Evolutionary conservation across 208 protist genomes (phyloP).

Genomic region (Trypanosomatidae sp.): DNA sequence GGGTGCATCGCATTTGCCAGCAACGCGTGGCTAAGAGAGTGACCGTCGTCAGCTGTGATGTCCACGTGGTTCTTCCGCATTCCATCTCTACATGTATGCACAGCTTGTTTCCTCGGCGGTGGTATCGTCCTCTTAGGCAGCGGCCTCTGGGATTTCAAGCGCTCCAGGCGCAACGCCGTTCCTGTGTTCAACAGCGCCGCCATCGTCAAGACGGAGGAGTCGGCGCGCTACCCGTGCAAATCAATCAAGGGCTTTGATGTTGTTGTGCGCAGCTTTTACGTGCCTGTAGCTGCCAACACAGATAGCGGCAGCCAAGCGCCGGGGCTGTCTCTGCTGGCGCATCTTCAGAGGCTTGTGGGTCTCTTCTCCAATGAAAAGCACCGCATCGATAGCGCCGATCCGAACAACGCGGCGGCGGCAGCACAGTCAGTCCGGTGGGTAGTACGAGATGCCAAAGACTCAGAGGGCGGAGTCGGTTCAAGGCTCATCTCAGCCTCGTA

Average conservation of each 20-base stretch:
- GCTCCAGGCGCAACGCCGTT: conserved; percentile 27
- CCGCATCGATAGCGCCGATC: background rate
- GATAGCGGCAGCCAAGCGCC: background rate
- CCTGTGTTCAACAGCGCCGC: conserved; percentile 45
- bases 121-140: conserved; percentile 15
- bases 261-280: conserved; percentile 80
- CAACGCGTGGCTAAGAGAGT: background rate
- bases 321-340: background rate
- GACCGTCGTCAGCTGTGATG: conserved; percentile 7
- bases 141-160: conserved; percentile 20
- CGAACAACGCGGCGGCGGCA: background rate
- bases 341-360: conserved; percentile 1
- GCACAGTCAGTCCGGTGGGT: conserved; percentile 15
- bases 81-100: conserved; percentile 9
- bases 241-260: conserved; percentile 69
- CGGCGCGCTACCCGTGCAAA: conserved; percentile 63
- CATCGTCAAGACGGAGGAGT: conserved; percentile 53
- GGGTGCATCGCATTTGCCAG: background rate
- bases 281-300: conserved; percentile 12
- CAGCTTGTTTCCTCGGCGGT: conserved; percentile 11
- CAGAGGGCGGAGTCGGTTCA: background rate
- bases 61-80: conserved; percentile 27
- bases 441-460: conserved; percentile 15
- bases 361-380: conserved; percentile 41
- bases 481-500: conserved; percentile 20